Evolutionary conservation across 371 early-diverging fungal genomes (phyloP).

Genomic region (Syncephalis fuscata): DNA sequence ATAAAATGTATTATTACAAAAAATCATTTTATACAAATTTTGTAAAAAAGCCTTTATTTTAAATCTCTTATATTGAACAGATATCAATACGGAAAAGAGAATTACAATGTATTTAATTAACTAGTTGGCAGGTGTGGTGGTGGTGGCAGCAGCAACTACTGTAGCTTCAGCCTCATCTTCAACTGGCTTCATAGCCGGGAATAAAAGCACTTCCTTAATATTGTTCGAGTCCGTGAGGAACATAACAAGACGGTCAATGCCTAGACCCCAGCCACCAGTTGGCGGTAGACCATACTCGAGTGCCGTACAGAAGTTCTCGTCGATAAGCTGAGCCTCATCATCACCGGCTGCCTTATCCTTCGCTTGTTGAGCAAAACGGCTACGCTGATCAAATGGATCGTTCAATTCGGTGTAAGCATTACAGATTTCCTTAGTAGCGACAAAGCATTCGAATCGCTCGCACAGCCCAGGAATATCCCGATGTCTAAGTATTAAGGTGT

Average conservation of each 20-base stretch:
- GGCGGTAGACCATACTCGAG: constrained; percentile 94
- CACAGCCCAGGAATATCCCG: constrained; percentile 2
- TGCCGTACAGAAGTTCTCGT: constrained; percentile 76
- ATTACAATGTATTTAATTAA: too few species aligned
- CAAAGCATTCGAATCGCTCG: constrained; percentile 90
- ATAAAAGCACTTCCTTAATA: constrained; percentile 24
- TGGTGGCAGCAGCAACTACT: too few species aligned
- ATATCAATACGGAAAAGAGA: too few species aligned
- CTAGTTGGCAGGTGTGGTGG: too few species aligned
- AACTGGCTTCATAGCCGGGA: constrained; percentile 9
- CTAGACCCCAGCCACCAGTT: constrained; percentile 98
- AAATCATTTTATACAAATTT: too few species aligned
- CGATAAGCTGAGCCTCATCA: constrained; percentile 28
- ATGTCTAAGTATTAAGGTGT: background rate
- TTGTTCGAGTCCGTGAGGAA: constrained; percentile 70
- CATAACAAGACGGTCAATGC: constrained; percentile 88
- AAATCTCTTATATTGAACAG: too few species aligned
- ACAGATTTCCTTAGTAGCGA: constrained; percentile 81
- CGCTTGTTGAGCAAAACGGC: constrained; percentile 43
- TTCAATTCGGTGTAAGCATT: constrained; percentile 99
- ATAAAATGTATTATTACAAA: too few species aligned
- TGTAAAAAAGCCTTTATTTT: too few species aligned
- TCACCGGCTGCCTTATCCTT: constrained; percentile 13
- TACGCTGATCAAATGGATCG: constrained; percentile 91
- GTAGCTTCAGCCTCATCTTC: constrained; percentile 1